phyloP scores from a whole-genome alignment of 257 asterid species.

The Leptodermis oblonga region DNA sequence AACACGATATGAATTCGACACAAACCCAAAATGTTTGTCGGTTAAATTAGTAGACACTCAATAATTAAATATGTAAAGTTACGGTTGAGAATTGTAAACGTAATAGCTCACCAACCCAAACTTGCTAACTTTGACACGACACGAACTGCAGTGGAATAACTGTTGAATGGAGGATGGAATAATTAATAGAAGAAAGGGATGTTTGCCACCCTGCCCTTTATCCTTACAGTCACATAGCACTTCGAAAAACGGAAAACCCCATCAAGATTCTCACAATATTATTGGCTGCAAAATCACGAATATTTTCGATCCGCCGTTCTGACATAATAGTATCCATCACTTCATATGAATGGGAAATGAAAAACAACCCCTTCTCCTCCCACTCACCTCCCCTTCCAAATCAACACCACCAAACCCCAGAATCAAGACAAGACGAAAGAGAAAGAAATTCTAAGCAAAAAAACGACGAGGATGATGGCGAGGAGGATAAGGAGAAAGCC shows the following conservation, averaged over 20 bases:
- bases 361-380: constrained; percentile 34
- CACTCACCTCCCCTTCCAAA: constrained; percentile 7
- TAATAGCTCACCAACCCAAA: too few species aligned
- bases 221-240: background rate
- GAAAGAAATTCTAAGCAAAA: constrained; percentile 5
- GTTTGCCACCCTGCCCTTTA: too few species aligned
- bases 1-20: too few species aligned
- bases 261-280: constrained; percentile 15
- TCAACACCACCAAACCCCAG: constrained; percentile 14
- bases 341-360: constrained; percentile 68
- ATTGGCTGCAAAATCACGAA: constrained; percentile 19
- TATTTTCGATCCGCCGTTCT: constrained; percentile 15
- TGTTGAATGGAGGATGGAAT: background rate
- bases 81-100: too few species aligned
- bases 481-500: constrained; percentile 30
- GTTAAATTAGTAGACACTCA: too few species aligned
- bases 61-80: too few species aligned
- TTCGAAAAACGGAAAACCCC: too few species aligned
- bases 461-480: background rate
- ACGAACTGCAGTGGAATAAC: too few species aligned
- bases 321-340: constrained; percentile 11
- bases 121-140: too few species aligned
- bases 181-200: background rate
- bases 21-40: too few species aligned
- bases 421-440: constrained; percentile 15